A percentile compares a stretch with the other conserved stretches of the same genome.
These are phyloP conservation scores for Botrytis byssoidea DNA, from an alignment of 2,329 filamentous ascomycete genomes.

Conservation along the genomic window DNA sequence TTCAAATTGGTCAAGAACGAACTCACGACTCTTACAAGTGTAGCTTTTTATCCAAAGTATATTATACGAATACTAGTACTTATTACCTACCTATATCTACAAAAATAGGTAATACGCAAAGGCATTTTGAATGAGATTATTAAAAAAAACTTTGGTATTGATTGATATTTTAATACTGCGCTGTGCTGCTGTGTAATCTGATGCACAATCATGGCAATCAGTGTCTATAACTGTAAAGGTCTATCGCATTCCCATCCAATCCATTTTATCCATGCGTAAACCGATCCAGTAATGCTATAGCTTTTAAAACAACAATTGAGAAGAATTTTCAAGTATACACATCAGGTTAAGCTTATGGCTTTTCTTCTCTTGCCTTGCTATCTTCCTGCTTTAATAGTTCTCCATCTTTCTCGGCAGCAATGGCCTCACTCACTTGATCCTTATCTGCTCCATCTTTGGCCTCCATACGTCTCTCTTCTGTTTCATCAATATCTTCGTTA, in stretches of 20 bases:
- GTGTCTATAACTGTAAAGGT: conserved; percentile 19
- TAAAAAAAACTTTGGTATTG: not conserved
- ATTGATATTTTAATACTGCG: conserved; percentile 1
- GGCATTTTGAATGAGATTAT: not conserved
- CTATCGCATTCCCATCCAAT: conserved; percentile 22
- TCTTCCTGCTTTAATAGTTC: conserved; percentile 45
- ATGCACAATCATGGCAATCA: conserved; percentile 17
- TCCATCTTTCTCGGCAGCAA: conserved; percentile 54
- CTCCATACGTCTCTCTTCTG: conserved; percentile 68
- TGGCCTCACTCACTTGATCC: conserved; percentile 52
- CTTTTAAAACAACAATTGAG: conserved; percentile 31
- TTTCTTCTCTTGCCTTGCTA: conserved; percentile 35
- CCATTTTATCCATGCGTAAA: conserved; percentile 29
- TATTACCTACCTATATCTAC: not conserved
- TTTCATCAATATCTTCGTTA: conserved; percentile 90
- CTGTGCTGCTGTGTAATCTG: conserved; percentile 3
- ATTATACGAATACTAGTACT: not conserved
- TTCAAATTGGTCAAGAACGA: not conserved
- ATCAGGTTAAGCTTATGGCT: conserved; percentile 23
- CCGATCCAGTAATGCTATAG: conserved; percentile 31
- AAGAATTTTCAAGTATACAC: conserved; percentile 26
- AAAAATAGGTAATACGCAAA: not conserved
- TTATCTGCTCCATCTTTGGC: conserved; percentile 48
- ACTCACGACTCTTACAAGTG: not conserved
- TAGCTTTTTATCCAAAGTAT: not conserved